A percentile compares a stretch with the other conserved stretches of the same genome.
phyloP scores from a whole-genome alignment of 495 filamentous ascomycete genomes.

The Lasiosphaeria ovina region DNA sequence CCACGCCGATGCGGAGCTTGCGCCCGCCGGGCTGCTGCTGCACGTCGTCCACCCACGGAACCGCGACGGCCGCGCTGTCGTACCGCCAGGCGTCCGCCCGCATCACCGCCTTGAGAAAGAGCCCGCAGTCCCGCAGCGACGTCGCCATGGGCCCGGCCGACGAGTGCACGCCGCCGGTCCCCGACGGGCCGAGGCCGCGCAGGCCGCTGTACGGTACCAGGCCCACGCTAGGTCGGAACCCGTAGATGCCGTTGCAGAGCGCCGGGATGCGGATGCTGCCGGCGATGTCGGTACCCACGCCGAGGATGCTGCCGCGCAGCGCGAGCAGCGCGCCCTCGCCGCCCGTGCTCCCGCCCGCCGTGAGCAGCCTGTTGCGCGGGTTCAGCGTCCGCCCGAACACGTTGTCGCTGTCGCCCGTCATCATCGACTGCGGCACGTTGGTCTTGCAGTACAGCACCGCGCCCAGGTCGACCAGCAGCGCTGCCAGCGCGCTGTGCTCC shows the following conservation, averaged over 20 bases:
- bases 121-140: background rate
- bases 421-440: conserved; percentile 24
- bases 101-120: background rate
- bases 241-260: conserved; percentile 9
- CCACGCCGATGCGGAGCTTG: conserved; percentile 62
- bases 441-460: background rate
- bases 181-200: background rate
- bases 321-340: conserved; percentile 57
- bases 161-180: background rate
- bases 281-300: conserved; percentile 70
- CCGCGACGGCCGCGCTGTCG: conserved; percentile 28
- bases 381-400: conserved; percentile 36
- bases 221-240: background rate
- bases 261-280: conserved; percentile 52
- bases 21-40: background rate
- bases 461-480: conserved; percentile 45
- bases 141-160: background rate
- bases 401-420: conserved; percentile 32
- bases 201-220: background rate
- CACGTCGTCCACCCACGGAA: conserved; percentile 44
- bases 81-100: conserved; percentile 21
- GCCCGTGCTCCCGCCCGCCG: conserved; percentile 64
- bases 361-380: conserved; percentile 55
- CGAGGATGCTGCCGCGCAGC: conserved; percentile 42
- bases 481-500: conserved; percentile 23